Evolutionary conservation across 2,329 filamentous ascomycete genomes (phyloP), one percentile per base, ranked within the genome.

Genomic region (Fusarium sp.): DNA sequence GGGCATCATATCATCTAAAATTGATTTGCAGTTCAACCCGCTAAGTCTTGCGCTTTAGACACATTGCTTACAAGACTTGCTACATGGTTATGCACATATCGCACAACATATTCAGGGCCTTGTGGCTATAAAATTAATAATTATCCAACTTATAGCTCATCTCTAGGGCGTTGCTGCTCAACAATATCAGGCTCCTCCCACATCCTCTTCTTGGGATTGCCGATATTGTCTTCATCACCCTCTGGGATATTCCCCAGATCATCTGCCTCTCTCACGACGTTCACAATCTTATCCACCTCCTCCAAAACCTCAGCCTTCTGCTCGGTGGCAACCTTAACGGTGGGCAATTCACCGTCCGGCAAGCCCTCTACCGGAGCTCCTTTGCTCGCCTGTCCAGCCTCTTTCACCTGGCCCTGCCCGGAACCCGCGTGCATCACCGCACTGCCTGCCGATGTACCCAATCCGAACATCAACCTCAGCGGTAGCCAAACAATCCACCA

Each of bases 401-500:
- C 75, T 64, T 75, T 75, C 47, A 71, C 74, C 75, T 77, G 70
- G 4, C 67, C 78, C 35, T 72, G 72, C 35, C 69, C 67, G 40
- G 77, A 75, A 23, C 80, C 76, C 4, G 79, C 76, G 28, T 81
- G 69, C 58, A 88, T 85, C 19, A 91, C 82, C 3, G 83, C 86
- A 37, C 86, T 85, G 28, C 92, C 82, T 6, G 91, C 83, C 21
- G 86, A 86, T 66, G 91, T 85, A 19, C 88, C 81, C 59, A 89
- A 81, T 33, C 88, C 90, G 77, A 92, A 92, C 16, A 92, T 72
- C 25, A 93, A 81, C 77, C 91, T 91, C n/a, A 96, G 76, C 3
- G 96, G 96, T 64, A 96, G 85, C 89, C 93, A 96, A 30, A 98
- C 82, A 28, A 98, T 86, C 93, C 94, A 96, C 92, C 94, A 97